A percentile compares a stretch with the other conserved stretches of the same genome.
Conservation (phyloP, 768 basidiomycete species). For the Gyrodon lividus region DNA sequence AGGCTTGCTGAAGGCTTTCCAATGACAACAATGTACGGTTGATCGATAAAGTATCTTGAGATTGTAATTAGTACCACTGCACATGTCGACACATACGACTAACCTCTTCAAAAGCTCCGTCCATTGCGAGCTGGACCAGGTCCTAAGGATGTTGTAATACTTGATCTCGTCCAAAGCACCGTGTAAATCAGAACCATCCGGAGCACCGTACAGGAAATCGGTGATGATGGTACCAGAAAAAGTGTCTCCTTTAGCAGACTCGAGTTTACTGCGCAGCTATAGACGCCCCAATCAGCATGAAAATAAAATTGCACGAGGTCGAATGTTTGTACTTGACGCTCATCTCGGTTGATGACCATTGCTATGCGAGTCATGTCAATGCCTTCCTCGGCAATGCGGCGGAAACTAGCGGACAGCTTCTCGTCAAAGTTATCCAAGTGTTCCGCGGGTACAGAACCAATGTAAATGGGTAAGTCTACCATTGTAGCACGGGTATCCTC, state of each 20-base stretch:
- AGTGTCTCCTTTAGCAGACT: slow-evolving; percentile 78
- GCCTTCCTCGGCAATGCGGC: slow-evolving; percentile 67
- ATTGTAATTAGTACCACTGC: slow-evolving; percentile 7
- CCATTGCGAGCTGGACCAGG: slow-evolving; percentile 81
- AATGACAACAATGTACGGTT: slow-evolving; percentile 68
- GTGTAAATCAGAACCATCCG: slow-evolving; percentile 77
- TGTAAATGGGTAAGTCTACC: slow-evolving; percentile 71
- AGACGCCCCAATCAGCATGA: slow-evolving; percentile 4
- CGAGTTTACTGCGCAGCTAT: slow-evolving; percentile 79
- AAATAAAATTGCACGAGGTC: neutral
- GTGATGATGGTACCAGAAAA: slow-evolving; percentile 73
- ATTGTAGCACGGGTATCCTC: slow-evolving; percentile 73
- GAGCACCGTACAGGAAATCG: slow-evolving; percentile 84
- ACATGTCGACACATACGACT: slow-evolving; percentile 19
- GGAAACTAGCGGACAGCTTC: slow-evolving; percentile 66
- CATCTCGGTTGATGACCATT: slow-evolving; percentile 83
- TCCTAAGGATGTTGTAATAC: slow-evolving; percentile 61
- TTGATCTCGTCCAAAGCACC: slow-evolving; percentile 76
- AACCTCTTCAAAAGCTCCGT: slow-evolving; percentile 70
- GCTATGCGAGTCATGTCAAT: slow-evolving; percentile 90
- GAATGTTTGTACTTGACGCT: slow-evolving; percentile 63
- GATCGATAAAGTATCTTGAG: slow-evolving; percentile 74
- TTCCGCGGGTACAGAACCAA: slow-evolving; percentile 82
- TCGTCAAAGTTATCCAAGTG: slow-evolving; percentile 70
- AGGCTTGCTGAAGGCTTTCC: slow-evolving; percentile 88